Percentiles rank a stretch among this genome's conserved stretches.
These are phyloP conservation scores for Boletus chippewaensis DNA, from an alignment of 1,284 basidiomycete genomes.

Conservation along the genomic window DNA sequence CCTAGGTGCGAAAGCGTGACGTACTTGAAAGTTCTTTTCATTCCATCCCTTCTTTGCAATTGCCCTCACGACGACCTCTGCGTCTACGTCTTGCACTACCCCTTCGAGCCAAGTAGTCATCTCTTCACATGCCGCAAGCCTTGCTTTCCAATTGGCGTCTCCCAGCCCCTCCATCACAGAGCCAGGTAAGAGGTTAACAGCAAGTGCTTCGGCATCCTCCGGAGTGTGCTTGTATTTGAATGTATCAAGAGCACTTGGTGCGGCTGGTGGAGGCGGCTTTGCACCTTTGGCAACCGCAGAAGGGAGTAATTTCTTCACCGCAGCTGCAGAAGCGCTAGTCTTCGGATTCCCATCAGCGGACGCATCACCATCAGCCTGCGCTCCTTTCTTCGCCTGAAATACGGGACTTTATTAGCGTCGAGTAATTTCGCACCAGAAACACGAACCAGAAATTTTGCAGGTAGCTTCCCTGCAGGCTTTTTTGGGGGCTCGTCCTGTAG, in stretches of 20 bases:
- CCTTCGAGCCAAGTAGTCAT: conserved; percentile 80
- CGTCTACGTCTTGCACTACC: conserved; percentile 65
- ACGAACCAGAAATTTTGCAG: conserved; percentile 44
- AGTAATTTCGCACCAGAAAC: neutral
- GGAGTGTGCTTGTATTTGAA: conserved; percentile 90
- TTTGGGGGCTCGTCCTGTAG: conserved; percentile 36
- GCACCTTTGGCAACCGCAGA: conserved; percentile 41
- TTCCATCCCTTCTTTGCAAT: conserved; percentile 92
- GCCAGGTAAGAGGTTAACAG: conserved; percentile 69
- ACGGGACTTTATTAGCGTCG: conserved; percentile 12
- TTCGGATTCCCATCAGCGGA: conserved; percentile 26
- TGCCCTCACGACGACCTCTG: conserved; percentile 87
- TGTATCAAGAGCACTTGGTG: conserved; percentile 61
- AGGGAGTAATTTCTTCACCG: conserved; percentile 43
- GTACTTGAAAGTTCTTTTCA: conserved; percentile 97
- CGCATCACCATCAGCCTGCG: conserved; percentile 31
- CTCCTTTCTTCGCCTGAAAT: conserved; percentile 48
- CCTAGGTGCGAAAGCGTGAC: conserved; percentile 18
- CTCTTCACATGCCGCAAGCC: conserved; percentile 83
- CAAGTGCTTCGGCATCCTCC: conserved; percentile 87
- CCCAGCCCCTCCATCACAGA: conserved; percentile 68
- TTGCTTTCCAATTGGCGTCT: conserved; percentile 90
- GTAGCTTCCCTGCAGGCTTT: conserved; percentile 45
- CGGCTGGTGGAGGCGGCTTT: conserved; percentile 44
- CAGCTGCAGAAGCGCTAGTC: conserved; percentile 30